phyloP scores from a whole-genome alignment of 495 filamentous ascomycete species.

The Hyaloscypha hepaticicola region DNA sequence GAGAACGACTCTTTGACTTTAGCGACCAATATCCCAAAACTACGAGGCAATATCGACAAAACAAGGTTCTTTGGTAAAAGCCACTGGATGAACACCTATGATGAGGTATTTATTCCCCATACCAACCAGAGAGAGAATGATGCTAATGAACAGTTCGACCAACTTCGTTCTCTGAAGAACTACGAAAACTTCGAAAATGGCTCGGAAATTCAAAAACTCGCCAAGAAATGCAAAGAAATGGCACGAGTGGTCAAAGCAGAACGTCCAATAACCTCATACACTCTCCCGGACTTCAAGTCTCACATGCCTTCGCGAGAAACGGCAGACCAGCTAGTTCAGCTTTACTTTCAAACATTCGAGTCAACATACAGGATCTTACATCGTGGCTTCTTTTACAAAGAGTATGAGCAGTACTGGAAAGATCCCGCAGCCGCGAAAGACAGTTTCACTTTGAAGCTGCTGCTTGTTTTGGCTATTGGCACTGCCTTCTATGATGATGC shows the following conservation, averaged over 20 bases:
- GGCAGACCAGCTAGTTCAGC: slow-evolving; percentile 49
- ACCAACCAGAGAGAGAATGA: background rate
- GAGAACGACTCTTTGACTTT: background rate
- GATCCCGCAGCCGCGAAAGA: slow-evolving; percentile 35
- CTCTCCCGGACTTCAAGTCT: slow-evolving; percentile 28
- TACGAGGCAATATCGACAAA: slow-evolving; percentile 35
- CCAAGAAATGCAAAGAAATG: slow-evolving; percentile 37
- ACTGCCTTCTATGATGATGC: slow-evolving; percentile 44
- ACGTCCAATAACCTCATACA: slow-evolving; percentile 27
- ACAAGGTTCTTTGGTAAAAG: slow-evolving; percentile 44
- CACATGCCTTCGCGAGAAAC: slow-evolving; percentile 46
- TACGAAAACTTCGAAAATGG: slow-evolving; percentile 24
- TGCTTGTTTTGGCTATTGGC: slow-evolving; percentile 55
- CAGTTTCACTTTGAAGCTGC: slow-evolving; percentile 46
- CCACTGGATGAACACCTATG: slow-evolving; percentile 41
- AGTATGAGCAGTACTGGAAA: slow-evolving; percentile 54
- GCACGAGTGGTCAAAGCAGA: slow-evolving; percentile 34
- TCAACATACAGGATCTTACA: slow-evolving; percentile 57
- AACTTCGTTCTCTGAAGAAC: background rate
- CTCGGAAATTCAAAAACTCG: slow-evolving; percentile 33
- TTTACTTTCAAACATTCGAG: slow-evolving; percentile 60
- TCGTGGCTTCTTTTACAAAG: slow-evolving; percentile 51
- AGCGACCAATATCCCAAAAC: background rate
- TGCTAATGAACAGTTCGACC: background rate
- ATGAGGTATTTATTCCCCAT: slow-evolving; percentile 38